Evolutionary conservation across 352 stramenopile species (phyloP).

Genomic region (Lagenidium sp.): DNA sequence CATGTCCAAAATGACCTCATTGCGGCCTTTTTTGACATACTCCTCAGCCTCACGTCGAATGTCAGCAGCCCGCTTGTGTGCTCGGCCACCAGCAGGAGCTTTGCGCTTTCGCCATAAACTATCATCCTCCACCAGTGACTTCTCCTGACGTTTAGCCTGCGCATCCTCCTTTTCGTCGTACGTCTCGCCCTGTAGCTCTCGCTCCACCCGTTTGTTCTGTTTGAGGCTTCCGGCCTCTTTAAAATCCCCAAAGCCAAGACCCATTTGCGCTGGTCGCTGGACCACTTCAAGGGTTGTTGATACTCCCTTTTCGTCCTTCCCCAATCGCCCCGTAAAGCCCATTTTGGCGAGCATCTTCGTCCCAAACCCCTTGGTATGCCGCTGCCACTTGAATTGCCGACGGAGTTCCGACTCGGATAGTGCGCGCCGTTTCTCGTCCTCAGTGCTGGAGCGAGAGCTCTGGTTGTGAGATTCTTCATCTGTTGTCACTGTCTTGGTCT

Average conservation of each 20-base stretch:
- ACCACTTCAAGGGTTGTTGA: constrained; percentile 91
- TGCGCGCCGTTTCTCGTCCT: constrained; percentile 5
- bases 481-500: too few relatives aligned
- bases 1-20: constrained; percentile 85
- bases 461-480: too few relatives aligned
- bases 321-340: constrained; percentile 91
- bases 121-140: constrained; percentile 52
- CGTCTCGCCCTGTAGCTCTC: constrained; percentile 82
- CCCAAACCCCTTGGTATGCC: constrained; percentile 95
- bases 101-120: constrained; percentile 79
- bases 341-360: constrained; percentile 95
- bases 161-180: constrained; percentile 30
- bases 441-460: constrained; percentile 3
- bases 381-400: constrained; percentile 83
- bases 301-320: constrained; percentile 90
- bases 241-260: constrained; percentile 92
- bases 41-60: constrained; percentile 45
- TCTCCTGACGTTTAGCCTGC: constrained; percentile 14
- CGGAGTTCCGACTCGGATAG: constrained; percentile 12
- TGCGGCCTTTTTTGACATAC: constrained; percentile 27
- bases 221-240: constrained; percentile 90
- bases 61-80: constrained; percentile 62
- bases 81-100: constrained; percentile 20
- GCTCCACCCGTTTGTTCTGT: constrained; percentile 89
- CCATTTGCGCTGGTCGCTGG: constrained; percentile 87